Conservation (phyloP, 1,139 yeast species). For the Magnusiomyces tetraspermus region DNA sequence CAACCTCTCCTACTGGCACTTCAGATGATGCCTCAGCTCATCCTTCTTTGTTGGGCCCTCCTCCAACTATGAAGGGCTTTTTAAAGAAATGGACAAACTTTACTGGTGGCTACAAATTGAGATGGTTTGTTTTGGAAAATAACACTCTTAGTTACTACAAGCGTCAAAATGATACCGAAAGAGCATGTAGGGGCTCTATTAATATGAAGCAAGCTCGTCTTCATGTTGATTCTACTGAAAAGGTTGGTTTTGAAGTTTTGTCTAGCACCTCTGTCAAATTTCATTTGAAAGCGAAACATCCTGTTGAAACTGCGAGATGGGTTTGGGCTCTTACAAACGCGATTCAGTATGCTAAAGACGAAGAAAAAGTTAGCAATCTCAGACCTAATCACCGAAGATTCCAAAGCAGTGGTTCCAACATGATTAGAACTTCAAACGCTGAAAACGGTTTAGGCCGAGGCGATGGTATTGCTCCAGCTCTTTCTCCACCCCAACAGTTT, state of each 20-base stretch:
- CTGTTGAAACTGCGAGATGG: constrained; percentile 92
- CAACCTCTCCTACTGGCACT: background rate
- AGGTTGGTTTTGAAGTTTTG: constrained; percentile 76
- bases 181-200: constrained; percentile 81
- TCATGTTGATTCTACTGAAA: constrained; percentile 85
- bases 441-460: background rate
- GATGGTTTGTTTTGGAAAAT: constrained; percentile 85
- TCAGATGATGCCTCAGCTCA: background rate
- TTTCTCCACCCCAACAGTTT: background rate
- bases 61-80: constrained; percentile 84
- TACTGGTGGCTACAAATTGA: constrained; percentile 85
- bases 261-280: constrained; percentile 58
- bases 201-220: constrained; percentile 74
- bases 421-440: background rate
- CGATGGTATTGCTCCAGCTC: background rate
- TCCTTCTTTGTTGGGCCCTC: constrained; percentile 26
- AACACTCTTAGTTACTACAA: constrained; percentile 85
- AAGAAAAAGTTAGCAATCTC: constrained; percentile 23
- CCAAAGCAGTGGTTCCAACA: constrained; percentile 3
- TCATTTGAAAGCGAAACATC: constrained; percentile 89
- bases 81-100: constrained; percentile 95
- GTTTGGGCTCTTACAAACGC: constrained; percentile 94
- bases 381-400: constrained; percentile 6
- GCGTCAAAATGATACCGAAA: constrained; percentile 78
- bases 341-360: constrained; percentile 74